Evolutionary conservation across 805 yeast species (phyloP).

Genomic region (Zygoascus bituminiphila): DNA sequence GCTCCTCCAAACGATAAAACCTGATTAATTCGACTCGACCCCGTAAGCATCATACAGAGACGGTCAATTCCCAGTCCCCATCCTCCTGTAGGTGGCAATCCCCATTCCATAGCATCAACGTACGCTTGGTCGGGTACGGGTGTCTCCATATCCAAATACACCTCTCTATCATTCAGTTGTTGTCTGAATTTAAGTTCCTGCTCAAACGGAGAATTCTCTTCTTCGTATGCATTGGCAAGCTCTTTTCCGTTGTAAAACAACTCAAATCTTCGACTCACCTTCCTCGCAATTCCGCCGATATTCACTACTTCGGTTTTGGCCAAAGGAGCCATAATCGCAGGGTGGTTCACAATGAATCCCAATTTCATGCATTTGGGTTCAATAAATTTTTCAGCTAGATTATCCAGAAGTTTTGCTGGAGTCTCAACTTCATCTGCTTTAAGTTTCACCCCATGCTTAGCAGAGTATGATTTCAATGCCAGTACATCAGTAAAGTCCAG

Average conservation of each 20-base stretch:
- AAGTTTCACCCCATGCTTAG: slow-evolving; percentile 29
- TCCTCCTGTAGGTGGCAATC: slow-evolving; percentile 97
- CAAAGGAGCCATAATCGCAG: slow-evolving; percentile 76
- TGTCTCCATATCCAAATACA: slow-evolving; percentile 47
- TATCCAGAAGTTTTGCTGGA: slow-evolving; percentile 54
- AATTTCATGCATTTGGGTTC: slow-evolving; percentile 64
- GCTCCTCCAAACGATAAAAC: slow-evolving; percentile 22
- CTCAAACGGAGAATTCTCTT: slow-evolving; percentile 77
- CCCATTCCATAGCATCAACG: slow-evolving; percentile 76
- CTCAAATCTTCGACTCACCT: slow-evolving; percentile 68
- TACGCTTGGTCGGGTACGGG: slow-evolving; percentile 65
- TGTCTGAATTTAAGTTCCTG: slow-evolving; percentile 56
- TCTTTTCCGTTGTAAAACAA: slow-evolving; percentile 74
- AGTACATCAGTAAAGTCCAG: slow-evolving; percentile 31
- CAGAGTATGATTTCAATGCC: slow-evolving; percentile 36
- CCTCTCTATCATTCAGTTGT: slow-evolving; percentile 33
- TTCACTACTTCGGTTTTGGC: slow-evolving; percentile 50
- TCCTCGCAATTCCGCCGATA: slow-evolving; percentile 23
- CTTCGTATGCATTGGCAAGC: slow-evolving; percentile 89
- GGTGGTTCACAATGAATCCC: slow-evolving; percentile 72
- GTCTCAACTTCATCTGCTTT: slow-evolving; percentile 26
- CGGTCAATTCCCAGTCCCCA: slow-evolving; percentile 96
- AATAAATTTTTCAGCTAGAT: slow-evolving; percentile 48
- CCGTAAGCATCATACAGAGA: slow-evolving; percentile 68
- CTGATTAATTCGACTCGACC: slow-evolving; percentile 46